Evolutionary conservation across 139 green algal genomes (phyloP).

Genomic region (Auxenochlorella pyrenoidosa): DNA sequence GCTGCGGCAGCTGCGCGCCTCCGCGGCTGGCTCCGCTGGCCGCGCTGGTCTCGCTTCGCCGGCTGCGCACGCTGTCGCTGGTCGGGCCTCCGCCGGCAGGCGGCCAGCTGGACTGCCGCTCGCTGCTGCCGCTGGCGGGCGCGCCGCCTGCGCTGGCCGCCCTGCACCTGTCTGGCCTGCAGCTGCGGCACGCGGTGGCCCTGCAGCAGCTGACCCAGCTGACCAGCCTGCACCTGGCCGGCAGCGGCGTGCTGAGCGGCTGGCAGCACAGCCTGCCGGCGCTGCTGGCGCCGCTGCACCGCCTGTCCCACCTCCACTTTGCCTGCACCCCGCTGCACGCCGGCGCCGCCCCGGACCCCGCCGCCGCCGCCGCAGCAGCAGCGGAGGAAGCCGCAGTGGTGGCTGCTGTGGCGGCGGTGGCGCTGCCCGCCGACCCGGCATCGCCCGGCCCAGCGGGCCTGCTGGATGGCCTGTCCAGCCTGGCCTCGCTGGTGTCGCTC

Average conservation of each 20-base stretch:
- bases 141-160: background rate
- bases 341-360: background rate
- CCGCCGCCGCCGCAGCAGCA: background rate
- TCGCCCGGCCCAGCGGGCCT: background rate
- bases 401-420: background rate
- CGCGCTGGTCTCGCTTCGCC: conserved; percentile 1
- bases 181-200: background rate
- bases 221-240: background rate
- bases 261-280: background rate
- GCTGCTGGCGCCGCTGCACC: conserved; percentile 17
- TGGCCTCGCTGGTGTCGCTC: background rate
- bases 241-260: background rate
- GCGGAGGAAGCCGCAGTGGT: background rate
- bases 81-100: background rate
- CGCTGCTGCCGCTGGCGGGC: conserved; percentile 5
- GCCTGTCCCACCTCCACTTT: conserved; percentile 16
- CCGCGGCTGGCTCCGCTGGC: background rate
- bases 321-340: background rate
- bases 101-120: conserved; percentile 2
- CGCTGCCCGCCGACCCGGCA: background rate
- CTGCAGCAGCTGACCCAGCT: conserved; percentile 19
- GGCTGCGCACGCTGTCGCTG: conserved; percentile 7
- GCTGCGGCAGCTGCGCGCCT: background rate
- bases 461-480: background rate
- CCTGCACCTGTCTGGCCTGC: background rate